Conservation (phyloP, 108 stramenopile species). For the Skeletonema tropicum region DNA sequence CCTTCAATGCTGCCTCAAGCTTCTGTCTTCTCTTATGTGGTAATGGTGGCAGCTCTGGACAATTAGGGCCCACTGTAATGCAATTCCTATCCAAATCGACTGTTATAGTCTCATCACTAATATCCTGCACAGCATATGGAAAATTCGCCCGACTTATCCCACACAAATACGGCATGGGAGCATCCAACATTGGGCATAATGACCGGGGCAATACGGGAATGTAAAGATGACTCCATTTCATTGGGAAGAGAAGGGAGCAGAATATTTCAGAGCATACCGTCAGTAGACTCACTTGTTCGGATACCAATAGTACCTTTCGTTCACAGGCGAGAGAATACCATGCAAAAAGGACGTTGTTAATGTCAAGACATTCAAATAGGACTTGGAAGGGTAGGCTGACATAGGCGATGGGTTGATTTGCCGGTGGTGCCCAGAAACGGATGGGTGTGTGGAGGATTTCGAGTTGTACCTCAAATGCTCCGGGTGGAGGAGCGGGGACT, state of each 20-base stretch:
- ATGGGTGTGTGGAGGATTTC: conserved; percentile 66
- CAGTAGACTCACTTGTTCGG: conserved; percentile 53
- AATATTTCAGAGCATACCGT: conserved; percentile 91
- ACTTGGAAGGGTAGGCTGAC: conserved; percentile 89
- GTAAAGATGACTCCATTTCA: conserved; percentile 93
- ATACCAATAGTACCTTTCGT: conserved; percentile 77
- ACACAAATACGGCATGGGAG: conserved; percentile 88
- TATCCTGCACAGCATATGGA: conserved; percentile 64
- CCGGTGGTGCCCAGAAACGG: conserved; percentile 90
- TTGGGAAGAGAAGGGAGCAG: conserved; percentile 88
- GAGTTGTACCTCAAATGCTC: conserved; percentile 85
- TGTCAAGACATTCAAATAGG: conserved; percentile 89
- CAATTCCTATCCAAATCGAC: conserved; percentile 86
- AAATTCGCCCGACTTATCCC: conserved; percentile 83
- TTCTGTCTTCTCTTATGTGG: conserved; percentile 77
- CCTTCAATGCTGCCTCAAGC: conserved; percentile 56
- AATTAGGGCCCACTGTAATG: conserved; percentile 60
- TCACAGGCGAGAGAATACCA: conserved; percentile 86
- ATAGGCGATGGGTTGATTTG: conserved; percentile 91
- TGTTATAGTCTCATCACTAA: conserved; percentile 77
- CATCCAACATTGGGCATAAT: conserved; percentile 83
- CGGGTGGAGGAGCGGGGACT: conserved; percentile 95
- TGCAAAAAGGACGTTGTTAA: conserved; percentile 68
- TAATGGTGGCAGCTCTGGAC: conserved; percentile 55
- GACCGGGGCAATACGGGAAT: conserved; percentile 81